Percentiles rank a stretch among this genome's conserved stretches.
phyloP scores from a whole-genome alignment of 805 yeast species.

The Zygotorulaspora florentina region DNA sequence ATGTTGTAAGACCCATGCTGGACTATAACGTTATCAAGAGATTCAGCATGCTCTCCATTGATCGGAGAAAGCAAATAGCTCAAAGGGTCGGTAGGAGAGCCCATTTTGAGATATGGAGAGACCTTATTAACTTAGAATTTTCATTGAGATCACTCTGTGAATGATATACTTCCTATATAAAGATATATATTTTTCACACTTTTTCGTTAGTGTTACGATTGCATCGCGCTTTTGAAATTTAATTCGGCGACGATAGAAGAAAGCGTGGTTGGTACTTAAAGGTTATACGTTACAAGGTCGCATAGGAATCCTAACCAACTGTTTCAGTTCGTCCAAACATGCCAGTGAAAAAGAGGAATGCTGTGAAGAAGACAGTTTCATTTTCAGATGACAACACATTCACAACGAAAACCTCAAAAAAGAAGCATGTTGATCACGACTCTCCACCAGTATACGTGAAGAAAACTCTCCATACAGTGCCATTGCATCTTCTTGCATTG shows the following conservation, averaged over 20 bases:
- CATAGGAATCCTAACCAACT: too few species aligned
- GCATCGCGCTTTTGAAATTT: too few species aligned
- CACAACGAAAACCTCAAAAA: conserved; percentile 21
- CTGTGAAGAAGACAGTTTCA: conserved; percentile 29
- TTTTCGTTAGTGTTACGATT: too few species aligned
- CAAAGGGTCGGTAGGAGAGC: conserved; percentile 56
- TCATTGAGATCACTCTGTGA: conserved; percentile 29
- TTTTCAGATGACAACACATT: conserved; percentile 35
- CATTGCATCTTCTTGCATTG: conserved; percentile 34
- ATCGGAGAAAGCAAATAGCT: conserved; percentile 50
- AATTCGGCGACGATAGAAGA: too few species aligned
- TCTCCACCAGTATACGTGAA: conserved; percentile 35
- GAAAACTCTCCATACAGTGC: conserved; percentile 28
- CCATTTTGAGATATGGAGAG: conserved; percentile 62
- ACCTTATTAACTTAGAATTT: conserved; percentile 54
- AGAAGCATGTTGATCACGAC: conserved; percentile 23
- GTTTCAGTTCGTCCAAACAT: background rate
- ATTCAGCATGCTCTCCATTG: conserved; percentile 54
- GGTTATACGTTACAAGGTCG: too few species aligned
- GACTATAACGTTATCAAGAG: conserved; percentile 55
- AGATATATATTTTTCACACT: background rate
- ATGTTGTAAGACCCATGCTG: conserved; percentile 56
- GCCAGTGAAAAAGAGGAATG: conserved; percentile 21
- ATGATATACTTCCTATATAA: background rate
- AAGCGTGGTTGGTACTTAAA: too few species aligned